Conservation (phyloP, 2,329 filamentous ascomycete genomes). For the Pseudogymnoascus sp. region DNA sequence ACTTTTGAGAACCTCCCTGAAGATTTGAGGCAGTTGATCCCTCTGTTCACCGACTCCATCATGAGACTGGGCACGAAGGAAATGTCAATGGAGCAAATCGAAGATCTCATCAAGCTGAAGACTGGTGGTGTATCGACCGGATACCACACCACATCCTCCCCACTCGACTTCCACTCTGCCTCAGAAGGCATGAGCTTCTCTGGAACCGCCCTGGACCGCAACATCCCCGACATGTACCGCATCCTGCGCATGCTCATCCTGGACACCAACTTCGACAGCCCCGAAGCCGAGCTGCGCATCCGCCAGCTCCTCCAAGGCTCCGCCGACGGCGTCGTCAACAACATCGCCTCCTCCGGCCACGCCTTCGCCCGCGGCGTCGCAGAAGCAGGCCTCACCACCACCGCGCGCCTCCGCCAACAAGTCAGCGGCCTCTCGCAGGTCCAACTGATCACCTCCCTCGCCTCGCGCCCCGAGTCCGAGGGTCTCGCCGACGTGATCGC, state of each 20-base stretch:
- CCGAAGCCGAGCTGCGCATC: slow-evolving; percentile 73
- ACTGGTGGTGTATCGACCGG: slow-evolving; percentile 83
- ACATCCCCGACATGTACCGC: slow-evolving; percentile 85
- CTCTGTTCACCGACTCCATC: slow-evolving; percentile 83
- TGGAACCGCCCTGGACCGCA: slow-evolving; percentile 81
- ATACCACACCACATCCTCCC: slow-evolving; percentile 74
- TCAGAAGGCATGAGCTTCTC: slow-evolving; percentile 77
- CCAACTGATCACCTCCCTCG: slow-evolving; percentile 71
- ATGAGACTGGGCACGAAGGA: slow-evolving; percentile 87
- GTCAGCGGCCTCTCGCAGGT: slow-evolving; percentile 87
- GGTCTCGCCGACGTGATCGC: slow-evolving; percentile 65
- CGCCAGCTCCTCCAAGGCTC: slow-evolving; percentile 78
- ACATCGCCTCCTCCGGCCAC: slow-evolving; percentile 85
- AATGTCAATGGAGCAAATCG: slow-evolving; percentile 86
- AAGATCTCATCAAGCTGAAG: slow-evolving; percentile 92
- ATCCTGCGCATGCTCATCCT: slow-evolving; percentile 70
- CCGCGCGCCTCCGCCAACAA: slow-evolving; percentile 69
- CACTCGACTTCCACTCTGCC: slow-evolving; percentile 59
- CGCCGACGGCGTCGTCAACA: slow-evolving; percentile 83
- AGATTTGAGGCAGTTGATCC: slow-evolving; percentile 75
- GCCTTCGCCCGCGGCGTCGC: slow-evolving; percentile 77
- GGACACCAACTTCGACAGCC: slow-evolving; percentile 83
- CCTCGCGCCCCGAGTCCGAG: slow-evolving; percentile 61
- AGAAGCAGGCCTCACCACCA: slow-evolving; percentile 66
- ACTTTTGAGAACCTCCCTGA: slow-evolving; percentile 70